These are phyloP conservation scores for Aspergillus steynii DNA, from an alignment of 495 filamentous ascomycete genomes.

Conservation along the genomic window DNA sequence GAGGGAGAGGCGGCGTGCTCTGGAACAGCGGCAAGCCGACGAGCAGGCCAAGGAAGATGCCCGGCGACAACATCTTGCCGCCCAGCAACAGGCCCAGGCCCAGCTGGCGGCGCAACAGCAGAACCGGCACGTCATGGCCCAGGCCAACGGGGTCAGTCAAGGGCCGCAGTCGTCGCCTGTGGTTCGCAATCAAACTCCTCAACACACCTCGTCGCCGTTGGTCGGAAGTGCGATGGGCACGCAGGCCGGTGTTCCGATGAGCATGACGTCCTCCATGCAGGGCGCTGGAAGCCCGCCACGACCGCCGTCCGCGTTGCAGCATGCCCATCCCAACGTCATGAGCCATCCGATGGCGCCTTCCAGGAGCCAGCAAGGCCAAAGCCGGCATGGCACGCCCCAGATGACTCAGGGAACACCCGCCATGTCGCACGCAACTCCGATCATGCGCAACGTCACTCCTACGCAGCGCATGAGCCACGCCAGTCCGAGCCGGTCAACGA, in stretches of 20 bases:
- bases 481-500: constrained; percentile 62
- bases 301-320: constrained; percentile 74
- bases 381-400: constrained; percentile 75
- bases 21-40: constrained; percentile 50
- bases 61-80: constrained; percentile 43
- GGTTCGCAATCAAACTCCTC: constrained; percentile 76
- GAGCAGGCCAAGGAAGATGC: constrained; percentile 49
- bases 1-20: constrained; percentile 39
- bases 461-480: constrained; percentile 71
- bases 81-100: constrained; percentile 55
- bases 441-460: constrained; percentile 67
- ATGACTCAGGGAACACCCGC: constrained; percentile 78
- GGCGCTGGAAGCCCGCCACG: constrained; percentile 71
- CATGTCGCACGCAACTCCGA: constrained; percentile 69
- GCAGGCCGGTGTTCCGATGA: constrained; percentile 71
- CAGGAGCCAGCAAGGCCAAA: constrained; percentile 76
- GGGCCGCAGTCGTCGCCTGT: constrained; percentile 76
- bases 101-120: constrained; percentile 51
- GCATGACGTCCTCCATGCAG: constrained; percentile 72
- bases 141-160: constrained; percentile 64
- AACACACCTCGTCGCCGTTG: constrained; percentile 74
- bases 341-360: constrained; percentile 72
- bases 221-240: constrained; percentile 54
- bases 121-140: constrained; percentile 45
- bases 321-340: constrained; percentile 67